These are phyloP conservation scores for Xanthoconium stramineum DNA, from an alignment of 768 basidiomycete genomes.

Conservation along the genomic window DNA sequence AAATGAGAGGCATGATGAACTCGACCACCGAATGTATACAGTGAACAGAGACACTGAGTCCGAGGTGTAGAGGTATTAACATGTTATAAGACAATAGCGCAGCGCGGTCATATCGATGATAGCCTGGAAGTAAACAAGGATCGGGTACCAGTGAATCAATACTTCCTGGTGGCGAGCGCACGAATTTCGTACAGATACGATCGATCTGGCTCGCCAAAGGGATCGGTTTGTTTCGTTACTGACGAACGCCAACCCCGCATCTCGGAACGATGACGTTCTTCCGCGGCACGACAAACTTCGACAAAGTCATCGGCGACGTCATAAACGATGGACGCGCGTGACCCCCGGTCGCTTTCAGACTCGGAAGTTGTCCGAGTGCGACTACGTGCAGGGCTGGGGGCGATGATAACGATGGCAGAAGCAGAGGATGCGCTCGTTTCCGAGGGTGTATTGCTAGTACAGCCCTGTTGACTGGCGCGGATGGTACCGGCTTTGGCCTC, in stretches of 20 bases:
- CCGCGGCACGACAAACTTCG: constrained; percentile 68
- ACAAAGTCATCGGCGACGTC: constrained; percentile 76
- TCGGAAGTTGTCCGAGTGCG: constrained; percentile 69
- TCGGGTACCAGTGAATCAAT: constrained; percentile 39
- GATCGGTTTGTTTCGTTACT: constrained; percentile 18
- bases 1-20: constrained; percentile 23
- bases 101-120: background rate
- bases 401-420: constrained; percentile 35
- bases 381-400: constrained; percentile 60
- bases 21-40: constrained; percentile 22
- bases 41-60: constrained; percentile 20
- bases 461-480: constrained; percentile 51
- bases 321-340: constrained; percentile 73
- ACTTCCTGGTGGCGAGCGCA: constrained; percentile 80
- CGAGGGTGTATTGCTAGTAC: constrained; percentile 23
- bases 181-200: constrained; percentile 77
- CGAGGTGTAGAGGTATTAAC: constrained; percentile 16
- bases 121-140: background rate
- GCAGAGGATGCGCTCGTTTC: constrained; percentile 24
- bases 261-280: constrained; percentile 78
- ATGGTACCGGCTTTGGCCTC: constrained; percentile 79
- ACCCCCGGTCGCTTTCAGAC: constrained; percentile 69
- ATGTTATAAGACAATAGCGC: constrained; percentile 11
- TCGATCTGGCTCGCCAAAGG: constrained; percentile 48
- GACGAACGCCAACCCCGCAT: constrained; percentile 72